These are phyloP conservation scores for Claviceps arundinis DNA, from an alignment of 2,329 filamentous ascomycete genomes.

Conservation along the genomic window DNA sequence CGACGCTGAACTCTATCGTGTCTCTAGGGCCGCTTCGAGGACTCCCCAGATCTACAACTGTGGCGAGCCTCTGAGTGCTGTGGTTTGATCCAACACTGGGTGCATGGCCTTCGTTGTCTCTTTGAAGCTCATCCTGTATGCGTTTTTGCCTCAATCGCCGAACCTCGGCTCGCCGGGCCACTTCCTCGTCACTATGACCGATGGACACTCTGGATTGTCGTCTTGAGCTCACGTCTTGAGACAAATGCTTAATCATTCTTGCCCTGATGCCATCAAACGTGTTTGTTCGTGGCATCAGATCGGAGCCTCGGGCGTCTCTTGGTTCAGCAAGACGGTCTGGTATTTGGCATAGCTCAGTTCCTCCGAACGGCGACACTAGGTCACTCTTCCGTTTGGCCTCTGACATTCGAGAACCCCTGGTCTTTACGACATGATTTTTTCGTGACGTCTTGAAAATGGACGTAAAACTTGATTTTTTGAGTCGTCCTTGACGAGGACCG, in stretches of 20 bases:
- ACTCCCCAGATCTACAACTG: slow-evolving; percentile 15
- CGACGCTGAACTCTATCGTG: slow-evolving; percentile 31
- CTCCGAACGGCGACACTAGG: slow-evolving; percentile 7
- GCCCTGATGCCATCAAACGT: slow-evolving; percentile 32
- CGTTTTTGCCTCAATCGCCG: slow-evolving; percentile 40
- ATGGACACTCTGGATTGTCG: slow-evolving; percentile 27
- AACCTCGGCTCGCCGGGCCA: slow-evolving; percentile 42
- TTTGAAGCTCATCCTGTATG: slow-evolving; percentile 44
- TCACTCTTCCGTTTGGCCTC: slow-evolving; percentile 2
- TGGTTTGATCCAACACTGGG: slow-evolving; percentile 14
- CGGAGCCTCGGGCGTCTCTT: slow-evolving; percentile 18
- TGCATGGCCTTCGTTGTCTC: slow-evolving; percentile 27
- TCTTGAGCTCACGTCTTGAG: slow-evolving; percentile 27
- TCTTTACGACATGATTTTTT: slow-evolving; percentile 3
- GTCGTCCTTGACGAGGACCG: slow-evolving; percentile 7
- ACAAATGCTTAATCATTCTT: slow-evolving; percentile 32
- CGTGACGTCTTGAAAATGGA: slow-evolving; percentile 7
- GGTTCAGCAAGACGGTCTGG: slow-evolving; percentile 26
- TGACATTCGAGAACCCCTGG: background rate
- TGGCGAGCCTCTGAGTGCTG: slow-evolving; percentile 13
- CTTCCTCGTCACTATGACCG: slow-evolving; percentile 36
- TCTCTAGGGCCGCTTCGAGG: slow-evolving; percentile 32
- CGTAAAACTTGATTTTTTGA: slow-evolving; percentile 5
- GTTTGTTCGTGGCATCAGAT: slow-evolving; percentile 21
- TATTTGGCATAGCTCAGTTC: slow-evolving; percentile 17